Percentiles rank a stretch among this genome's conserved stretches.
phyloP scores from a whole-genome alignment of 208 protist genomes.

The Trypanosoma scelopori region DNA sequence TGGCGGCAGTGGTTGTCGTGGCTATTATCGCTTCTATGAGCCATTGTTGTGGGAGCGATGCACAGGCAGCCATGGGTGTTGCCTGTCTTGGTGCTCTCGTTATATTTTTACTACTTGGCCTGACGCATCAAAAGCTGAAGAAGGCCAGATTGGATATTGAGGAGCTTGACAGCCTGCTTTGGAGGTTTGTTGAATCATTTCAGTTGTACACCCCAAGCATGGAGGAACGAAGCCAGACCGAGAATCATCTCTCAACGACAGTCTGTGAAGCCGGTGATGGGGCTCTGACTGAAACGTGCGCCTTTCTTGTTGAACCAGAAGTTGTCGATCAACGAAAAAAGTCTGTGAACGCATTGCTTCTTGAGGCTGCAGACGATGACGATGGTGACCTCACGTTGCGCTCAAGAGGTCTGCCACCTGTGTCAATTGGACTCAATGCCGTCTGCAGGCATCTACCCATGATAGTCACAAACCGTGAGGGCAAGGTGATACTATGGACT shows the following conservation, averaged over 20 bases:
- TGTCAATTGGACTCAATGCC: conserved; percentile 36
- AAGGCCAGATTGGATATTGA: conserved; percentile 14
- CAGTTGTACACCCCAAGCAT: neutral
- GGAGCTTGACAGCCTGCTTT: conserved; percentile 4
- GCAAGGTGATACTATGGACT: conserved; percentile 53
- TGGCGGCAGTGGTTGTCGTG: neutral
- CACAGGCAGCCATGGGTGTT: conserved; percentile 5
- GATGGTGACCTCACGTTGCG: conserved; percentile 40
- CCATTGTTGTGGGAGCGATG: neutral
- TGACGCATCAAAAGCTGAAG: conserved; percentile 14
- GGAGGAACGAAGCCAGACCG: neutral
- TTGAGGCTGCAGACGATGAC: conserved; percentile 53
- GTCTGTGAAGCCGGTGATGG: neutral
- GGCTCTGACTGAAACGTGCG: neutral
- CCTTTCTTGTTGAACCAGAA: conserved; percentile 12
- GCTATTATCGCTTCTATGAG: neutral
- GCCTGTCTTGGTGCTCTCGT: neutral
- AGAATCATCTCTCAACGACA: conserved; percentile 2
- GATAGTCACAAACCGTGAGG: conserved; percentile 48
- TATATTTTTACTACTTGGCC: conserved; percentile 4
- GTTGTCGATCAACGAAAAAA: conserved; percentile 22
- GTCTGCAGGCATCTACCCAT: conserved; percentile 48
- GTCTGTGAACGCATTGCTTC: conserved; percentile 33
- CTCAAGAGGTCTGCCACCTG: conserved; percentile 33
- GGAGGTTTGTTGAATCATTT: conserved; percentile 7